Evolutionary conservation across 169 alveolate species (phyloP).

Genomic region (Hepatocystis sp.): DNA sequence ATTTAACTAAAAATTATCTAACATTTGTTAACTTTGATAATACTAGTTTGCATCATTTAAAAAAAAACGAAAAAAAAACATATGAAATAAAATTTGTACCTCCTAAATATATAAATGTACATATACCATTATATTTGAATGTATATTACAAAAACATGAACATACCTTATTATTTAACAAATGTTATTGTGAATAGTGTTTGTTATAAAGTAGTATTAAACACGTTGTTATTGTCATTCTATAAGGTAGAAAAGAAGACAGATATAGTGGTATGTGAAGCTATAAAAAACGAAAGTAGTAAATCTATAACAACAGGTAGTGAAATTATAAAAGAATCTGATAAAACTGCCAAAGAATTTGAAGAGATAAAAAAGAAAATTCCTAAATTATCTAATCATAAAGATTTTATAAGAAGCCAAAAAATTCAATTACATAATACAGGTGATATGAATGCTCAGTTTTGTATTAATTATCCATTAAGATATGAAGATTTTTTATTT

Average conservation of each 20-base stretch:
- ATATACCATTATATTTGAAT: slow-evolving; percentile 64
- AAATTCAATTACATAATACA: slow-evolving; percentile 53
- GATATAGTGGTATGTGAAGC: neutral
- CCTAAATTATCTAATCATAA: slow-evolving; percentile 15
- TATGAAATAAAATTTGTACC: slow-evolving; percentile 60
- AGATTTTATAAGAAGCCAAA: slow-evolving; percentile 23
- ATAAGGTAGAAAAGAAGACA: slow-evolving; percentile 9
- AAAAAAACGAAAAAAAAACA: slow-evolving; percentile 67
- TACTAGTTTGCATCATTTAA: slow-evolving; percentile 22
- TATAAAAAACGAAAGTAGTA: too few relatives aligned
- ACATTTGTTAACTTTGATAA: slow-evolving; percentile 52
- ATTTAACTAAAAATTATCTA: slow-evolving; percentile 25
- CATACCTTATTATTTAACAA: slow-evolving; percentile 39
- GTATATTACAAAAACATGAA: slow-evolving; percentile 10
- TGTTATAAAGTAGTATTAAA: slow-evolving; percentile 64
- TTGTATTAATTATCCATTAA: slow-evolving; percentile 32
- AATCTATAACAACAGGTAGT: too few relatives aligned
- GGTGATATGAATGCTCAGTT: slow-evolving; percentile 74
- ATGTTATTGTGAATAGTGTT: slow-evolving; percentile 41
- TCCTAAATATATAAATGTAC: slow-evolving; percentile 27
- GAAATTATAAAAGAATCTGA: too few relatives aligned
- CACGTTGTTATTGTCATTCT: slow-evolving; percentile 26
- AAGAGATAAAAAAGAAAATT: slow-evolving; percentile 38
- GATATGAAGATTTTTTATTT: slow-evolving; percentile 32
- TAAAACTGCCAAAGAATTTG: slow-evolving; percentile 11